phyloP scores from a whole-genome alignment of 1,284 basidiomycete genomes.

The Vanrija humicola region DNA sequence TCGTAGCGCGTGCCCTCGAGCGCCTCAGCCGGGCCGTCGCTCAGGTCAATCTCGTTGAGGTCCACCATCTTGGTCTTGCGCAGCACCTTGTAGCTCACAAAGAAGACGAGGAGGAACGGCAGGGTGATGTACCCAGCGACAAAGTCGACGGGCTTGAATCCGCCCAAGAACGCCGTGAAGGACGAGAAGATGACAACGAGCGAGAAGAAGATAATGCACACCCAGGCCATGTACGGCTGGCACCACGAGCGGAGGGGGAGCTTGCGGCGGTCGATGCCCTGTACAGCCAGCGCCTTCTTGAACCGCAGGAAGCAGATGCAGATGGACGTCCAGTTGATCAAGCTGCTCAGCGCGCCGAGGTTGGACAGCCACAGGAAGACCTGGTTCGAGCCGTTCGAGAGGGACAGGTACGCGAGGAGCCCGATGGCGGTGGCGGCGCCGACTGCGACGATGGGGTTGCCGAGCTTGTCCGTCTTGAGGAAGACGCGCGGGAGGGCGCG shows the following conservation, averaged over 20 bases:
- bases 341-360: slow-evolving; percentile 50
- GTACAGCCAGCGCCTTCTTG: slow-evolving; percentile 64
- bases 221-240: slow-evolving; percentile 26
- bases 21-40: slow-evolving; percentile 5
- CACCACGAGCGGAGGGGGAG: slow-evolving; percentile 62
- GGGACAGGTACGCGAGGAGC: slow-evolving; percentile 53
- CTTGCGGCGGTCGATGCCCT: slow-evolving; percentile 53
- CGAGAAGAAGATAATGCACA: slow-evolving; percentile 8
- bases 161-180: slow-evolving; percentile 4
- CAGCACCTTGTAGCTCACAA: slow-evolving; percentile 1
- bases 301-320: slow-evolving; percentile 70
- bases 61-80: not conserved
- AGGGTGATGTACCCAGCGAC: slow-evolving; percentile 34
- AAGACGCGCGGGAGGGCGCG: slow-evolving; percentile 62
- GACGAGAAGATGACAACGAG: slow-evolving; percentile 5
- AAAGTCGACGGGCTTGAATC: slow-evolving; percentile 3
- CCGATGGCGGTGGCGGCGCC: slow-evolving; percentile 65
- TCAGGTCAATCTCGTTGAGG: slow-evolving; percentile 10
- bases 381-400: slow-evolving; percentile 56
- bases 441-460: slow-evolving; percentile 61
- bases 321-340: slow-evolving; percentile 78
- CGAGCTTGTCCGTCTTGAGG: slow-evolving; percentile 56
- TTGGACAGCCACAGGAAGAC: slow-evolving; percentile 72
- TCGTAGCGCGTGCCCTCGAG: slow-evolving; percentile 11
- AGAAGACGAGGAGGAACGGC: slow-evolving; percentile 4